Evolutionary conservation across 352 stramenopile species (phyloP), one percentile per base, ranked within the genome.

Genomic region (Elongisporangium undulatum): DNA sequence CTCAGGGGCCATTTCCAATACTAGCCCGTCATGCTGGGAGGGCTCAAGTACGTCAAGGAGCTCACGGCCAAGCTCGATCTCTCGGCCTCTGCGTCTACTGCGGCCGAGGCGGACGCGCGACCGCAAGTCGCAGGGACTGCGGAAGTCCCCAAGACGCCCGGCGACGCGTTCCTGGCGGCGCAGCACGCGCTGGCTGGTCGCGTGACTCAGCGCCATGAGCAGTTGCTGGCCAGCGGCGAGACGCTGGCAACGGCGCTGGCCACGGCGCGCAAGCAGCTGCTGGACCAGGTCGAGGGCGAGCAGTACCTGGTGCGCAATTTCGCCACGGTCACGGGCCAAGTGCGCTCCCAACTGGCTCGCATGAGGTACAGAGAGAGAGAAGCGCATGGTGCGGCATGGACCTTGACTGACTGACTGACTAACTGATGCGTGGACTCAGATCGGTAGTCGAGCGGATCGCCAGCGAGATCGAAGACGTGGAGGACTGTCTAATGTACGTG

Each of bases 281-380:
- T 80, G 61, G 69, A 75, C 51, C 75, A 92, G 69, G 76, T 72
- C 52, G 73, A 78, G 53, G 90, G 83, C 62, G 79, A 89, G 45
- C 77, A 82, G 52, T 92, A 85, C 61, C 60, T 92, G 23, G 56
- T 67, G 17, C 71, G 83, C 62, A 78, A 90, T 59, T 90, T 89
- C 53, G 67, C 89, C 57, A 56, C 83, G 23, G 72, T 92, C 41
- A 55, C 71, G 19, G 67, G 49, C 4, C 29, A 60, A 48, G 77
- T 91, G 55, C 71, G 80, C 19, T 70, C 85, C 59, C 70, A 89
- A 63, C 70, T 91, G 45, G 51, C 68, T 12, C 63, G 64, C 41
- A 69, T 90, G 23, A 68, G 75, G 75, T 84, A 56, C 22, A 57
- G 22, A 15, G 4, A 12, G 51, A 21, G 22, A 26, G 29, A 17